Conservation (phyloP, 352 stramenopile genomes). For the Pythium folliculosum region DNA sequence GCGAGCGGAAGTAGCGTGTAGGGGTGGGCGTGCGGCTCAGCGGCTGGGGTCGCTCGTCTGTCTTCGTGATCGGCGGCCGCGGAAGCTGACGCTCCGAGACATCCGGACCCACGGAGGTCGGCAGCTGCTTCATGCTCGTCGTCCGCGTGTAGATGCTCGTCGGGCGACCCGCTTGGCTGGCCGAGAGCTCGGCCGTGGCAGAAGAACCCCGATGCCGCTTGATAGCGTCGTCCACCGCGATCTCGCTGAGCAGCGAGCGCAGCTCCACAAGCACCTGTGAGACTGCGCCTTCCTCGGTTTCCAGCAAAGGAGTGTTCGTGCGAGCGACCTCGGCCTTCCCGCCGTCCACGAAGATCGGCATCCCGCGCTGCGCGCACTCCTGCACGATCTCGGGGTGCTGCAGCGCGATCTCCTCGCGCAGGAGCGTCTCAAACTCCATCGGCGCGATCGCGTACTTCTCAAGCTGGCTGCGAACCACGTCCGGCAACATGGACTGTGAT, state of each 20-base stretch:
- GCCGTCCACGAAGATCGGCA: background rate
- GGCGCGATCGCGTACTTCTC: conserved; percentile 10
- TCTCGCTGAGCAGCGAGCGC: background rate
- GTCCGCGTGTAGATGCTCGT: no score
- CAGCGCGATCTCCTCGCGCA: conserved; percentile 26
- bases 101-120: no score
- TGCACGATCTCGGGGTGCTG: conserved; percentile 20
- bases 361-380: conserved; percentile 11
- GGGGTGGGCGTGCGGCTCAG: background rate
- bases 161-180: no score
- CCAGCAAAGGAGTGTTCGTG: background rate
- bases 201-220: no score
- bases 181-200: no score
- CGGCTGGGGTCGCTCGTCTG: background rate
- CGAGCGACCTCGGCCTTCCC: background rate
- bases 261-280: no score
- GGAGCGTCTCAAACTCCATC: conserved; percentile 28
- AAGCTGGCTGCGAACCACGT: background rate
- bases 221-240: no score
- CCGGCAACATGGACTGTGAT: background rate
- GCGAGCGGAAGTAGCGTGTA: background rate
- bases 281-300: background rate
- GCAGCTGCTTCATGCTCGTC: no score
- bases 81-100: background rate
- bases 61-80: background rate